Base-by-base conservation (phyloP, 2,329 filamentous ascomycete genomes). In the Drechmeria coniospora region DNA sequence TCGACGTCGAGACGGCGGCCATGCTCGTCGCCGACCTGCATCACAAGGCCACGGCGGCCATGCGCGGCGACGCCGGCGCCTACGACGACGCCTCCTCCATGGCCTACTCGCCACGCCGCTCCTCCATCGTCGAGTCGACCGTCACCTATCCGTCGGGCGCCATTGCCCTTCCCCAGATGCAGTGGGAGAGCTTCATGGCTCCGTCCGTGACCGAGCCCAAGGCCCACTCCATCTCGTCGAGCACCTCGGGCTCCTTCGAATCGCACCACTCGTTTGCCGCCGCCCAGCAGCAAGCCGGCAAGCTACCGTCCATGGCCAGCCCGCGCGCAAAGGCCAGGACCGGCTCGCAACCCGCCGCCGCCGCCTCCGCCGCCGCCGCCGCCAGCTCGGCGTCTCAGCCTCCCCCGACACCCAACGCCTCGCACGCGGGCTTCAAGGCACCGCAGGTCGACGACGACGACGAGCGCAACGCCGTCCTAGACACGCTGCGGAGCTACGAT, bases 1-100 rank as follows among this genome's bases (percentile, higher is more conserved):
- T 94, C 49, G 90, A 94, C 53, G 79, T 94, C 47, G 87, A 98
- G 65, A 84, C 87, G 44, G 90, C 90, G 42, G 90, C 90, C 42
- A 94, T 95, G 83, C 73, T 98, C 53, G 92, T 98, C 63, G 90
- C 87, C 50, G 86, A 95, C 59, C 79, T 95, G 50, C 87, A 93
- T 59, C 84, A 94, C 63, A 94, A 94, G 64, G 86, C 67, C 45
- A 87, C 86, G 23, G 64, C 65, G 19, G 74, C 74, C 44, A 82
- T 73, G 56, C 67, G 70, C 32, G 56, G 56, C 34, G 66, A 62
- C 39, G 62, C 59, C 36, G 63, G 60, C 41, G 60, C 65, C 27
- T 74, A 63, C 44, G 68, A 72, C 36, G 57, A 63, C 36, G 61
- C 54, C 48, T 57, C 65, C 18, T 68, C 71, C 46, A 74, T 79